Base-by-base conservation (phyloP, 2,329 filamentous ascomycete genomes). In the Diaporthe caulivora region DNA sequence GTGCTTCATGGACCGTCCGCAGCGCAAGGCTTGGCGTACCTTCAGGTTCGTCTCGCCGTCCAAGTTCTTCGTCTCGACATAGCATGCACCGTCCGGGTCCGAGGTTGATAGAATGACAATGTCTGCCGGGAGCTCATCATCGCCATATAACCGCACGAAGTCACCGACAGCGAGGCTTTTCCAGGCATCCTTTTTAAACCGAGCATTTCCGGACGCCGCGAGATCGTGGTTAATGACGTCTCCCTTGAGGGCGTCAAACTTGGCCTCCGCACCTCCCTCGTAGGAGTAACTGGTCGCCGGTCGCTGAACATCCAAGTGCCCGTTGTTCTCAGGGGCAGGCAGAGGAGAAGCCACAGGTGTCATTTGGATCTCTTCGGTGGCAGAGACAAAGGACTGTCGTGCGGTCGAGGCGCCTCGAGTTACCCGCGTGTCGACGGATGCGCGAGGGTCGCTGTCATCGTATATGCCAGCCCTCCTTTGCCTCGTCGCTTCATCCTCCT, bases 1-100 rank as follows among this genome's bases (percentile, higher is more conserved):
- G 82, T 98, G 95, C 80, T 92, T 94, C 74, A 99, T 88, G 60
- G 91, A 87, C 70, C 93, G 92, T 17, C 95, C 94, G 79, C 94
- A 97, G 76, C 96, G 94, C 54, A 99, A 88, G 26, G 97, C 95
- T 80, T 96, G 94, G 74, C 97, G 93, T 75, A 98, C 95, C 83
- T 99, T 99, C 76, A 99, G 86, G 79, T 99, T 99, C 2, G 97
- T 99, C 84, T 99, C 97, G 67, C 97, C 97, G 80, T 99, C 97
- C 86, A 99, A 82, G 81, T 98, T 98, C 86, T 98, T 99, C 2
- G 97, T 99, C 84, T 99, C 97, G 29, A 99, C 93, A 79, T 98
- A 99, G 83, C 97, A 99, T 49, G 94, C 94, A 67, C 97, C 97
- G 78, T 99, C 97, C 0, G 93, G 89, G 78, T 98, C 97, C 2